Base-by-base conservation (phyloP, 2,329 filamentous ascomycete genomes). In the Trichoderma brevicompactum region DNA sequence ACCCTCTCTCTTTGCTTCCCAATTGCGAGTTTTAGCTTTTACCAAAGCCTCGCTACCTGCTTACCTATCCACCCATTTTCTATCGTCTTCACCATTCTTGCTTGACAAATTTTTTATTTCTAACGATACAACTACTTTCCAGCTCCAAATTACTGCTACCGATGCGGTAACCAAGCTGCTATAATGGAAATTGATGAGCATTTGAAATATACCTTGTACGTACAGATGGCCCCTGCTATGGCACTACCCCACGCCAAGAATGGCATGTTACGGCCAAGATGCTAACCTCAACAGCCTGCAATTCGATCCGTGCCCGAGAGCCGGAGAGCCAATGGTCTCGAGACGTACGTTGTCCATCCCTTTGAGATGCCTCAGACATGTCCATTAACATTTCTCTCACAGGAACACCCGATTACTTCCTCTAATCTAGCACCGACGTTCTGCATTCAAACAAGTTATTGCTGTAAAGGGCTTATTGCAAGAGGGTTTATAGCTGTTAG, bases 101-200 rank as follows among this genome's bases (percentile, higher is more conserved):
- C 9, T 44, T 12, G 23, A 13, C 7, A 0, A 5, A 79, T 41
- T 36, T n/a, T 17, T 69, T 28, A 46, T 36, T n/a, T 17, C 69
- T 28, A 46, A 62, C 68, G 40, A 63, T 67, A 62, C 49, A 65
- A 54, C 28, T 41, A 44, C 41, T 41, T 12, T 23, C 23, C 74
- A 88, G 91, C 91, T 62, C 91, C 91, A 69, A 94, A 94, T 79
- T 99, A 99, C 85, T 99, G 94, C 83, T 98, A 99, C 85, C 88
- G 95, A 78, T 99, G 95, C 77, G 95, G 95, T 76, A 99, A 99
- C 81, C 95, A 98, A 81, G 95, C 95, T 65, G 95, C 95, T n/a
- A 98, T 99, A 79, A 99, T 99, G 95, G 95, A 98, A 81, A 99
- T 99, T 79, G 95, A 98, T 71, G 95, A 99, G 82, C 94, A 98